Evolutionary conservation across 179 eudicot species (phyloP), one percentile per base, ranked within the genome.

Genomic region (Nepenthes alata): DNA sequence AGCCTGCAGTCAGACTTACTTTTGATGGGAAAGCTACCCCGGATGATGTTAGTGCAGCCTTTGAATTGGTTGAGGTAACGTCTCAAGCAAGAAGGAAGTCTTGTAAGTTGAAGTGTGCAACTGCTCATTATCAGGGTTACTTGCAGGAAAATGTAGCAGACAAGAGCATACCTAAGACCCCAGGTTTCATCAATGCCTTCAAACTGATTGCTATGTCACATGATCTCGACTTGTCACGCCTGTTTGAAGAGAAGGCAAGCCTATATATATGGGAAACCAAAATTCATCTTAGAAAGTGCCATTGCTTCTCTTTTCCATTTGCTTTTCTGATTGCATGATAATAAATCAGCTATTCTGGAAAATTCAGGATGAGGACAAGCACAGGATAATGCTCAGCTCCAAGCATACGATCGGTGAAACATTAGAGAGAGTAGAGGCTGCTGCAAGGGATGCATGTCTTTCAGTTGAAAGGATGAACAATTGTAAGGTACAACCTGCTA

Each of bases 101-200:
- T 11, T 2, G 3, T 49, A n/a, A 49, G 4, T 49, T n/a, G 14
- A n/a, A 5, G 14, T 25, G 8, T 41, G 45, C 45, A 41, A 41
- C 6, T 41, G 8, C 49, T 12, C 2, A 11, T 37, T 51, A 9
- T 14, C 14, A 54, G 53, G 9, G 35, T 25, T 4, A 38, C 38
- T 10, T 65, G 65, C 70, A 74, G 78, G 69, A 58, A 13, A 54
- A 47, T 48, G 61, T 11, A 55, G 59, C 63, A 37, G 65, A 58
- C 36, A 50, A 58, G 56, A 70, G 13, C n/a, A 55, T 47, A 13
- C 47, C 77, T 2, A 69, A 14, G 48, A 12, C 70, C 39, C 70
- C 77, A 13, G 65, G 71, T 63, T 83, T 83, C 60, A 81, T 83
- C 58, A 83, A 83, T 51, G 88, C 88, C 71, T 83, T 83, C 72